Evolutionary conservation across 1,284 basidiomycete genomes (phyloP).

Genomic region (Cystobasidium slooffiae): DNA sequence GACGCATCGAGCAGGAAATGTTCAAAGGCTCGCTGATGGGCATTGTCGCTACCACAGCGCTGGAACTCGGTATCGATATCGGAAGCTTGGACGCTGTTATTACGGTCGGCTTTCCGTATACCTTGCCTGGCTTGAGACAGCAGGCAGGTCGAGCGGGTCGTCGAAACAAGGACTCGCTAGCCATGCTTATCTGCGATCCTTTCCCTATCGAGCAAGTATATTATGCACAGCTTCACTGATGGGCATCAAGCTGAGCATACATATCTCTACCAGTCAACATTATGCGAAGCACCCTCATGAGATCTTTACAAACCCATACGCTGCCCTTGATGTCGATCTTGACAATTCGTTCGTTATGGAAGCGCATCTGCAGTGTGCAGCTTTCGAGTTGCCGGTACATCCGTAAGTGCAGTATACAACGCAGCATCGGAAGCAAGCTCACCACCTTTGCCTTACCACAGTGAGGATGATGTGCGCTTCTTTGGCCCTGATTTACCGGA

Average conservation of each 20-base stretch:
- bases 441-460: slow-evolving; percentile 9
- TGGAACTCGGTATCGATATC: slow-evolving; percentile 90
- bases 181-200: slow-evolving; percentile 73
- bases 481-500: slow-evolving; percentile 66
- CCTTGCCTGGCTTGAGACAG: slow-evolving; percentile 62
- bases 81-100: slow-evolving; percentile 85
- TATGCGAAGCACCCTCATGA: slow-evolving; percentile 74
- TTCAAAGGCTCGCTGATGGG: slow-evolving; percentile 79
- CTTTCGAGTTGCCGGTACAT: slow-evolving; percentile 79
- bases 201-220: slow-evolving; percentile 66
- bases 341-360: slow-evolving; percentile 77
- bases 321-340: slow-evolving; percentile 73
- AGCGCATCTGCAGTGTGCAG: slow-evolving; percentile 85
- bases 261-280: slow-evolving; percentile 60
- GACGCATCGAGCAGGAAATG: slow-evolving; percentile 81
- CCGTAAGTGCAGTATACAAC: slow-evolving; percentile 41
- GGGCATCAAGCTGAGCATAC: background rate
- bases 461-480: slow-evolving; percentile 67
- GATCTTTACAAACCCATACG: slow-evolving; percentile 67
- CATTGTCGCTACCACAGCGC: slow-evolving; percentile 86
- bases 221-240: background rate
- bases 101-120: slow-evolving; percentile 83
- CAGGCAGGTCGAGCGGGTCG: slow-evolving; percentile 88
- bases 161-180: slow-evolving; percentile 78
- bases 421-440: background rate